These are phyloP conservation scores for Ophiosphaerella herpotricha DNA, from an alignment of 2,329 filamentous ascomycete species.

Conservation along the genomic window DNA sequence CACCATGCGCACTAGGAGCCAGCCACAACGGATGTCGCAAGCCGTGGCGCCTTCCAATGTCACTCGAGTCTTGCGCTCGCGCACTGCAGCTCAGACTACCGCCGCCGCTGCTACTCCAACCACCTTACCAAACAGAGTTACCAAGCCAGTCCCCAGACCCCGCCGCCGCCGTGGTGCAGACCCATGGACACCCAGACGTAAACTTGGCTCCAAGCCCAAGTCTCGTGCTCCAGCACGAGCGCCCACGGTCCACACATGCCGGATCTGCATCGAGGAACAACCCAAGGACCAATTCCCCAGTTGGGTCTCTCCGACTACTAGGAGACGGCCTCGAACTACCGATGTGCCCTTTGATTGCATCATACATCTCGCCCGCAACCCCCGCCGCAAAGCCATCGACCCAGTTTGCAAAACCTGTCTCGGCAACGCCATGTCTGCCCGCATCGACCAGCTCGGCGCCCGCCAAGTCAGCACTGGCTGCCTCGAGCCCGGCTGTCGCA, in stretches of 20 bases:
- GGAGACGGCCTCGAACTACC: slow-evolving; percentile 1
- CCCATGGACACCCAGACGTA: slow-evolving; percentile 29
- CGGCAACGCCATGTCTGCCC: slow-evolving; percentile 23
- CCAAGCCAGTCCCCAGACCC: slow-evolving; percentile 4
- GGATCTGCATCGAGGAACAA: slow-evolving; percentile 27
- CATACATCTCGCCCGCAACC: slow-evolving; percentile 25
- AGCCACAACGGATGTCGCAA: neutral
- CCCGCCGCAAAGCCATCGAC: slow-evolving; percentile 21
- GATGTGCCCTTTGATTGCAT: slow-evolving; percentile 28
- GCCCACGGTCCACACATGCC: slow-evolving; percentile 28
- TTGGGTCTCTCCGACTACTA: slow-evolving; percentile 12
- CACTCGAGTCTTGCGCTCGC: slow-evolving; percentile 21
- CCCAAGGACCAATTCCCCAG: slow-evolving; percentile 19
- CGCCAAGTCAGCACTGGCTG: slow-evolving; percentile 24
- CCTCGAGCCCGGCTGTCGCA: slow-evolving; percentile 26
- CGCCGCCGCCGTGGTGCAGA: slow-evolving; percentile 19
- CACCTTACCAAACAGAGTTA: neutral
- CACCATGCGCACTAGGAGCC: neutral
- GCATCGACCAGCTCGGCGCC: slow-evolving; percentile 26
- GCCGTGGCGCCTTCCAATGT: neutral
- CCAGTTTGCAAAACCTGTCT: slow-evolving; percentile 38
- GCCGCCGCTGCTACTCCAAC: neutral
- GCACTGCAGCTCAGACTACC: slow-evolving; percentile 3
- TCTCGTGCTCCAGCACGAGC: slow-evolving; percentile 11
- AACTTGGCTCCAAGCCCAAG: slow-evolving; percentile 13